Evolutionary conservation across 306 rosid genomes (phyloP).

Genomic region (Cotoneaster glaucophyllus): DNA sequence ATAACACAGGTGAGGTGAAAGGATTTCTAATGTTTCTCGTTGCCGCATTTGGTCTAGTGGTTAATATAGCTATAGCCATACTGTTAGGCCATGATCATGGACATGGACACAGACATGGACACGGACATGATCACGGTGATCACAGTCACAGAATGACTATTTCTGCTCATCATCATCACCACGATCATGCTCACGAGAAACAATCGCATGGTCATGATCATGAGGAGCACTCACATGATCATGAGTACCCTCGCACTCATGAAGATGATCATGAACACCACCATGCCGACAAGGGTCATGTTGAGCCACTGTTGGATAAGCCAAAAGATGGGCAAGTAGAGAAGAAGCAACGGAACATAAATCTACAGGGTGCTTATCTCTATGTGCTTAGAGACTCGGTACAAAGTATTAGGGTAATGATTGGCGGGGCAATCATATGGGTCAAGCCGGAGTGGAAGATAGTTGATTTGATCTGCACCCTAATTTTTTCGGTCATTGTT

Average conservation of each 20-base stretch:
- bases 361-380: slow-evolving; percentile 72
- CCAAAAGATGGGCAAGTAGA: slow-evolving; percentile 18
- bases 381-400: slow-evolving; percentile 73
- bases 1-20: slow-evolving; percentile 35
- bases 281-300: slow-evolving; percentile 13
- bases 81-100: slow-evolving; percentile 72
- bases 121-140: slow-evolving; percentile 21
- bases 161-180: slow-evolving; percentile 33
- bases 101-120: slow-evolving; percentile 23
- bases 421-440: slow-evolving; percentile 77
- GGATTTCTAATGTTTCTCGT: slow-evolving; percentile 64
- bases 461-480: slow-evolving; percentile 66
- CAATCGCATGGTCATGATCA: slow-evolving; percentile 19
- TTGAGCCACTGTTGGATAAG: slow-evolving; percentile 41
- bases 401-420: slow-evolving; percentile 79
- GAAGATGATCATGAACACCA: slow-evolving; percentile 13
- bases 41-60: slow-evolving; percentile 60
- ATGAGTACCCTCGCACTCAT: slow-evolving; percentile 15
- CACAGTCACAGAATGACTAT: slow-evolving; percentile 31
- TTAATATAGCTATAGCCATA: slow-evolving; percentile 61
- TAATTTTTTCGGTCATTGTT: slow-evolving; percentile 55
- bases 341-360: slow-evolving; percentile 53
- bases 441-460: slow-evolving; percentile 56
- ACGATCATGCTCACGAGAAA: slow-evolving; percentile 31
- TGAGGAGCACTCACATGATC: slow-evolving; percentile 8